Evolutionary conservation across 305 asterid species (phyloP).

Genomic region (Caryopteris hybrid): DNA sequence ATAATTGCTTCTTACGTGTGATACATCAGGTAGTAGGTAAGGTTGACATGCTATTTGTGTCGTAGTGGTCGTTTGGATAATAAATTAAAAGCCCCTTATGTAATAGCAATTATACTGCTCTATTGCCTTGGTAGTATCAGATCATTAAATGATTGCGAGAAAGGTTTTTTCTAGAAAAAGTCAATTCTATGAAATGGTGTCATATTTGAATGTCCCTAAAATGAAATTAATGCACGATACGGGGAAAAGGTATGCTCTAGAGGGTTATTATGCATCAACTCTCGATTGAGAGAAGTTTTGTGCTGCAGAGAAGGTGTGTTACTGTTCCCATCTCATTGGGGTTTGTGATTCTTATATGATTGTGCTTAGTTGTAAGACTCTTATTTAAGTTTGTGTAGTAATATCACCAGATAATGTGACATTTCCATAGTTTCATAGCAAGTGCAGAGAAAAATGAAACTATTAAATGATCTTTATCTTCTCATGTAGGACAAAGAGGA

Average conservation of each 20-base stretch:
- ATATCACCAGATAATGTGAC: background rate
- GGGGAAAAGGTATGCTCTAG: background rate
- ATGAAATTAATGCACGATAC: background rate
- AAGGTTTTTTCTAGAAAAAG: background rate
- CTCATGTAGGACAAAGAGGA: constrained; percentile 44
- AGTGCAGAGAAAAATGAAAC: constrained; percentile 1
- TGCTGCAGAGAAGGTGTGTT: background rate
- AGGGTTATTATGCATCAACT: background rate
- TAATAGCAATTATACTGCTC: background rate
- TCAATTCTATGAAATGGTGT: background rate
- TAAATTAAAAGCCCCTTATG: background rate
- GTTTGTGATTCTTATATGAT: background rate
- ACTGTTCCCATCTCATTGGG: background rate
- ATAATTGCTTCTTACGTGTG: background rate
- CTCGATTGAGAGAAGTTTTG: constrained; percentile 2
- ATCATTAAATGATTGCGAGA: background rate
- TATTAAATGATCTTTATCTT: constrained; percentile 20
- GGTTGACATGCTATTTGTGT: background rate
- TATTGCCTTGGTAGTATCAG: too few species aligned
- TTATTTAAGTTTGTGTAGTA: background rate
- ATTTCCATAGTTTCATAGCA: background rate
- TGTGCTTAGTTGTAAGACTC: background rate
- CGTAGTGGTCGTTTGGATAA: background rate
- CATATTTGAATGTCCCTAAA: background rate
- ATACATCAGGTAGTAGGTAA: background rate